phyloP scores from a whole-genome alignment of 2,329 filamentous ascomycete species.

The Aspergillus sp. region DNA sequence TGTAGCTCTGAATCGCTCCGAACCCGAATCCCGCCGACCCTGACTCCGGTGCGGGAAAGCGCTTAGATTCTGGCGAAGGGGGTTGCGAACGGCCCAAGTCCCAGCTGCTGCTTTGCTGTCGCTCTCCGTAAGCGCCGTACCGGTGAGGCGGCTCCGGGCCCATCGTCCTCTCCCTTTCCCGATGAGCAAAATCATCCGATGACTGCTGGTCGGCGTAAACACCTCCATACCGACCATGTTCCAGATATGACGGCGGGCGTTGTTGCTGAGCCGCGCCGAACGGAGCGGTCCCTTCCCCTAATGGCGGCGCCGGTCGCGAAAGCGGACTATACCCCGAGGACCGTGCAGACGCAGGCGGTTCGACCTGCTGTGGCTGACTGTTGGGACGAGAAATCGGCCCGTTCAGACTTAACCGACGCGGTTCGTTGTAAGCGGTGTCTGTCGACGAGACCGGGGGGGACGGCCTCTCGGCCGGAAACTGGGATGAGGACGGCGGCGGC shows the following conservation, averaged over 20 bases:
- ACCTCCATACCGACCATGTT: constrained; percentile 24
- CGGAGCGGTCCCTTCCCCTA: constrained; percentile 13
- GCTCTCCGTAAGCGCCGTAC: constrained; percentile 27
- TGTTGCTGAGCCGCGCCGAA: constrained; percentile 17
- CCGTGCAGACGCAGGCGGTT: constrained; percentile 22
- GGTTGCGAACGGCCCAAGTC: constrained; percentile 31
- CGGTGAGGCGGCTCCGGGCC: constrained; percentile 20
- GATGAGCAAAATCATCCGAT: constrained; percentile 26
- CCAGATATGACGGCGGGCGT: constrained; percentile 21
- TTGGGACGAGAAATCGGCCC: constrained; percentile 36
- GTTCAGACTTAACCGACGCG: constrained; percentile 37
- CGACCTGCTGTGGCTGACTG: constrained; percentile 34
- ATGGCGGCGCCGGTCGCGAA: constrained; percentile 18
- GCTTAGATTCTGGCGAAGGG: constrained; percentile 31
- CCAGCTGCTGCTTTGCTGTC: constrained; percentile 19
- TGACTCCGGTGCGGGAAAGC: constrained; percentile 25
- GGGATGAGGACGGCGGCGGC: constrained; percentile 15
- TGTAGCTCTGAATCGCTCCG: constrained; percentile 35
- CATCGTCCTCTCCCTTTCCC: constrained; percentile 26
- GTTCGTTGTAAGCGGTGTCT: constrained; percentile 26
- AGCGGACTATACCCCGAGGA: constrained; percentile 30
- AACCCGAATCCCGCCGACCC: constrained; percentile 27
- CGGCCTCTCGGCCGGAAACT: constrained; percentile 31
- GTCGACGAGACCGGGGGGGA: constrained; percentile 28
- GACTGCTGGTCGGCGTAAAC: constrained; percentile 27